phyloP scores from a whole-genome alignment of 208 protist genomes.

The Borovskyia barvae region DNA sequence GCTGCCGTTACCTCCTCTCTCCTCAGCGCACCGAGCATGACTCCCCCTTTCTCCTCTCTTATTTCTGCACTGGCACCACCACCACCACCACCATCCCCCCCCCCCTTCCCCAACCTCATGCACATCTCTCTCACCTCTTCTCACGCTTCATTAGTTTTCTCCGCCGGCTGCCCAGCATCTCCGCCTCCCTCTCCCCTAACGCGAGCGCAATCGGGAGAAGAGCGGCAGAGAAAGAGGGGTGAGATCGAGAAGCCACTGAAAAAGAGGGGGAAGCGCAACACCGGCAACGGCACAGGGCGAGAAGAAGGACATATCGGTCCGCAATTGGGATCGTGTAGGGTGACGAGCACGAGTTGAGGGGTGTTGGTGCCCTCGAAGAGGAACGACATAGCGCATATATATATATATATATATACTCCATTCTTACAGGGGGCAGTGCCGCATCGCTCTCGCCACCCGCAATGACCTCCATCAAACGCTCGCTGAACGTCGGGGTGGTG shows the following conservation, averaged over 20 bases:
- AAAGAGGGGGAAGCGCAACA: not conserved
- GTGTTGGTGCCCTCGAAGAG: too few relatives aligned
- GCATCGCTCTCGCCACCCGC: not conserved
- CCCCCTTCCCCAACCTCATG: not conserved
- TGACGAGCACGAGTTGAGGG: too few relatives aligned
- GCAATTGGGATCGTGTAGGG: too few relatives aligned
- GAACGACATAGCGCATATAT: too few relatives aligned
- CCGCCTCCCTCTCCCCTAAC: too few relatives aligned
- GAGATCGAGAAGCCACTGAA: not conserved
- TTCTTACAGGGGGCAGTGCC: too few relatives aligned
- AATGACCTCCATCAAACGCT: slow-evolving; percentile 65
- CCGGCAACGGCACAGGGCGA: slow-evolving; percentile 7
- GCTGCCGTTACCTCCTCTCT: too few relatives aligned
- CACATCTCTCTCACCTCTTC: not conserved
- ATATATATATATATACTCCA: too few relatives aligned
- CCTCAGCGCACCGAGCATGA: not conserved
- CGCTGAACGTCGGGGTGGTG: slow-evolving; percentile 85
- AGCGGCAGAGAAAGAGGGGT: not conserved
- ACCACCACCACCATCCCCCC: not conserved
- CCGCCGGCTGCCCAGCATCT: too few relatives aligned
- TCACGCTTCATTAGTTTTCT: too few relatives aligned
- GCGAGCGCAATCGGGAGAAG: not conserved
- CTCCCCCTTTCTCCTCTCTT: not conserved
- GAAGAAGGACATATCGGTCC: not conserved
- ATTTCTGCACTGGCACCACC: not conserved